These are phyloP conservation scores for Vitis hybrid DNA, from an alignment of 177 flowering plant genomes.

Conservation along the genomic window DNA sequence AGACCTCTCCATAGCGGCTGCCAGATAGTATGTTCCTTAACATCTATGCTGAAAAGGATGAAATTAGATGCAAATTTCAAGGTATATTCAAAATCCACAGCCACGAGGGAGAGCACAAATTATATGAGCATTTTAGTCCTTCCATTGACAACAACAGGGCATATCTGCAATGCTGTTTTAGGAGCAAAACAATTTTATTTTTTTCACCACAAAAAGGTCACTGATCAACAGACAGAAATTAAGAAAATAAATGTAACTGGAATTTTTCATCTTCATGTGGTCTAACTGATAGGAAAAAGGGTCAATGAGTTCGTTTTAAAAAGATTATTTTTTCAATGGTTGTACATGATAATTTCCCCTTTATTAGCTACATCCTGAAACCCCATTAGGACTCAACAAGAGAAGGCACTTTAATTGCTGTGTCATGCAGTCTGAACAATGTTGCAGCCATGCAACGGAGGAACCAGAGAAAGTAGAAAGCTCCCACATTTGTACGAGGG, in stretches of 20 bases:
- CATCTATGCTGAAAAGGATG: background rate
- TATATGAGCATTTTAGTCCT: background rate
- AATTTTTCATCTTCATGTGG: background rate
- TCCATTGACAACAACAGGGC: background rate
- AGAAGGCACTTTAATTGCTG: background rate
- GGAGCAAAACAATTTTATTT: no score
- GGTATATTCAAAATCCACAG: background rate
- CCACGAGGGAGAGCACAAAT: background rate
- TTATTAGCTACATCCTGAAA: background rate
- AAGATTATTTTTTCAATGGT: conserved; percentile 4
- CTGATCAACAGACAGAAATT: no score
- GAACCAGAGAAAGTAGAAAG: background rate
- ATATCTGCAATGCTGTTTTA: background rate
- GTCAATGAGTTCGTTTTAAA: conserved; percentile 1
- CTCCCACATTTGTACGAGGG: background rate
- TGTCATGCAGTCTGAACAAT: background rate
- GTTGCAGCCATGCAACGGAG: conserved; percentile 1
- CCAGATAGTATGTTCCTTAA: background rate
- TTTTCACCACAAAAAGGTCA: no score
- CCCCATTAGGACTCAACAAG: conserved; percentile 2
- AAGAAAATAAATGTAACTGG: background rate
- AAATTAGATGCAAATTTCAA: background rate
- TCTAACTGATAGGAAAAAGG: conserved; percentile 1
- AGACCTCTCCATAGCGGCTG: background rate
- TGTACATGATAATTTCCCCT: conserved; percentile 1